A percentile compares a stretch with the other conserved stretches of the same genome.
These are phyloP conservation scores for Alternaria alternata DNA, from an alignment of 2,329 filamentous ascomycete species.

Conservation along the genomic window DNA sequence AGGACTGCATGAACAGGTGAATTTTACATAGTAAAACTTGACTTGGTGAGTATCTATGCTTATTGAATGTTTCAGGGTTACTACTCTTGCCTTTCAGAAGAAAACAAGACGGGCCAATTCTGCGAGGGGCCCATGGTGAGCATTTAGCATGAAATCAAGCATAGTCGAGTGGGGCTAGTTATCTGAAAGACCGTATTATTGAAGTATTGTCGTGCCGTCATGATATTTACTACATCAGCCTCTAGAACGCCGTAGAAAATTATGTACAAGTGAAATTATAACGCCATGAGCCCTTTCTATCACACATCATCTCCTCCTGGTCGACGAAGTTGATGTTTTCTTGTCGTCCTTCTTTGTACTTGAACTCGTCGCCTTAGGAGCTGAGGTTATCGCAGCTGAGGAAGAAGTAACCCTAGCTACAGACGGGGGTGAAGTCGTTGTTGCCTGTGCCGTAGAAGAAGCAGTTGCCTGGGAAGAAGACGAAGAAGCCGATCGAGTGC, in stretches of 20 bases:
- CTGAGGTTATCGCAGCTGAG: slow-evolving; percentile 2
- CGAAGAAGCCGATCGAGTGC: slow-evolving; percentile 4
- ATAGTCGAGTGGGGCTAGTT: neutral
- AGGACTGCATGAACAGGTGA: too few species aligned
- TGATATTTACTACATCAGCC: neutral
- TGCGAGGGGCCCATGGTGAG: neutral
- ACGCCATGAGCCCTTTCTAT: neutral
- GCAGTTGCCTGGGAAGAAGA: too few species aligned
- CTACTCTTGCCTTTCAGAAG: too few species aligned
- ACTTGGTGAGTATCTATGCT: too few species aligned
- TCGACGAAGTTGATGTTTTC: slow-evolving; percentile 9
- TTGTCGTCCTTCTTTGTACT: slow-evolving; percentile 13
- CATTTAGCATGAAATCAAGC: neutral
- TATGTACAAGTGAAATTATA: neutral
- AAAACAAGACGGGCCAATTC: too few species aligned
- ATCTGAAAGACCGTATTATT: neutral
- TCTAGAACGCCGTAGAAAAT: neutral
- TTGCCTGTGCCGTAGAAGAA: neutral
- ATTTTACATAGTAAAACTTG: too few species aligned
- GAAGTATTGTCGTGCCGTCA: neutral
- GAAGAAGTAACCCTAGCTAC: neutral
- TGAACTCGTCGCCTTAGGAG: slow-evolving; percentile 6
- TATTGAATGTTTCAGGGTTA: too few species aligned
- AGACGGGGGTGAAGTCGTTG: neutral
- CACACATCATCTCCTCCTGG: slow-evolving; percentile 6